Base-by-base conservation (phyloP, 2,329 filamentous ascomycete genomes). In the Emmonsia crescens region DNA sequence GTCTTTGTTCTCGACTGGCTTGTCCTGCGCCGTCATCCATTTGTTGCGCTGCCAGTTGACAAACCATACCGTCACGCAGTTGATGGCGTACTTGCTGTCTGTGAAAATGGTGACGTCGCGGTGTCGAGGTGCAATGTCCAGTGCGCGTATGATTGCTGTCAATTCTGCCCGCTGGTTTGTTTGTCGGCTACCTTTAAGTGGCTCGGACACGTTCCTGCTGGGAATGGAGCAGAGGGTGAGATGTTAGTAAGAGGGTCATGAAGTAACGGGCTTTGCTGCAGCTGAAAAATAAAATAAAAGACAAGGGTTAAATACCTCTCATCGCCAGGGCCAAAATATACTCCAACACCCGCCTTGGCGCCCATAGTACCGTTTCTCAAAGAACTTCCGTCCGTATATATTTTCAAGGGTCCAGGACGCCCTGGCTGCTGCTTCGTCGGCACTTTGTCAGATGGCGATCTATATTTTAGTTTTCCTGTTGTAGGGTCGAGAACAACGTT, bases 101-200 rank as follows among this genome's bases (percentile, higher is more conserved):
- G 87, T 91, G 71, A 87, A 83, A 66, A 99, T 95, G 61, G 86
- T 82, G 14, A 95, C 82, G 63, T 85, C 80, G 62, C 88, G 82
- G 62, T 86, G 80, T 19, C 83, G 76, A 0, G 89, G 86, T 1
- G 87, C 85, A 54, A 87, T 83, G 69, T 96, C 85, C 27, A 97
- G 80, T 0, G 92, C 92, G 62, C 92, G 88, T 36, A 89, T 79
- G 65, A 97, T 88, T 8, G 91, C 94, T 29, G 89, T 92, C 62
- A 99, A 80, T 77, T 99, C 94, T n/a, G 93, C 94, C 2, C 94
- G 89, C 74, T 97, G 91, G 72, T 99, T 99, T 0, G 94, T 97
- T 75, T 97, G 94, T 10, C 81, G 80, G 19, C 82, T 79, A 58
- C 91, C 91, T 59, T 80, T 76, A 2, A 96, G 82, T 3, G 86